phyloP scores from a whole-genome alignment of 2,329 filamentous ascomycete species.

The Epichloe gansuensis region DNA sequence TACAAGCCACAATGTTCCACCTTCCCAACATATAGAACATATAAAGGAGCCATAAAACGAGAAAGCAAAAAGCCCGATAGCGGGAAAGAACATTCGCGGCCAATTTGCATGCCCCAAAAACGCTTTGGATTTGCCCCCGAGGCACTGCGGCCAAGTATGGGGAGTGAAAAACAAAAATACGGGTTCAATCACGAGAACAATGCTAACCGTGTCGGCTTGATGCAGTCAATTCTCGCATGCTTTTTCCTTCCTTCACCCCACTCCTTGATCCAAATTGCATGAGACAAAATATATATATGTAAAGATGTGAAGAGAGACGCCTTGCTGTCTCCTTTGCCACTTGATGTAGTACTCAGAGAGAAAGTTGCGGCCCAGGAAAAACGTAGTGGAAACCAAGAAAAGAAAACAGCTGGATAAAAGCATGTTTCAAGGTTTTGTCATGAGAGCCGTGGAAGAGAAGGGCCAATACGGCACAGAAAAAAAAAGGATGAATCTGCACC shows the following conservation, averaged over 20 bases:
- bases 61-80: background rate
- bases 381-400: background rate
- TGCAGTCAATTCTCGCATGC: conserved; percentile 2
- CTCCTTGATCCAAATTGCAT: conserved; percentile 7
- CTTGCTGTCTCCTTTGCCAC: background rate
- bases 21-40: background rate
- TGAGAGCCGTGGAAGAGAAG: conserved; percentile 3
- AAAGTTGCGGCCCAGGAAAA: background rate
- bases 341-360: background rate
- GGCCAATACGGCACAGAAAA: background rate
- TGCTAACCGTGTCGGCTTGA: background rate
- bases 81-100: background rate
- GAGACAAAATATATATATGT: conserved; percentile 3
- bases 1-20: background rate
- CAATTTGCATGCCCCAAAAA: background rate
- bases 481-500: background rate
- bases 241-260: background rate
- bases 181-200: conserved; percentile 1
- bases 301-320: background rate
- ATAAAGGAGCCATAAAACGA: background rate
- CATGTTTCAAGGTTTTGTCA: conserved; percentile 4
- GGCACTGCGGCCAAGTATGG: background rate
- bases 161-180: background rate
- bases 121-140: background rate
- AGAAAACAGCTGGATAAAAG: background rate